phyloP scores from a whole-genome alignment of 148 eudicot species.

The Beta vulgaris region DNA sequence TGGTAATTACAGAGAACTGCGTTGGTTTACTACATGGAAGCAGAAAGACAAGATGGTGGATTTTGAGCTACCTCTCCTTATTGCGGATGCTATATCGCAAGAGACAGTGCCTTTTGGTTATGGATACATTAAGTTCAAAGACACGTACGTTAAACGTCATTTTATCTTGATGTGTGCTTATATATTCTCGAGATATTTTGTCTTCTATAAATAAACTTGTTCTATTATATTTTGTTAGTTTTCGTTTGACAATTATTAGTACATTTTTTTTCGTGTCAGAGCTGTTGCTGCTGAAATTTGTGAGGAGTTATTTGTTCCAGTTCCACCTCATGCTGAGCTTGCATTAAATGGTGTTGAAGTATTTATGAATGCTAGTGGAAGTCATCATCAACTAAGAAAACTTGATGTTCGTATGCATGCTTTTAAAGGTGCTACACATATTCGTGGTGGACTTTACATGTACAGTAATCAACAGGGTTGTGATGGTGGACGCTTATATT shows the following conservation, averaged over 20 bases:
- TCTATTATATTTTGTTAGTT: not conserved
- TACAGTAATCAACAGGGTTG: conserved; percentile 97
- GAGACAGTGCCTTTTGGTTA: conserved; percentile 76
- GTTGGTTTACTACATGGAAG: conserved; percentile 96
- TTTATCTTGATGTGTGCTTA: not conserved
- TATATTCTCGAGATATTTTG: not conserved
- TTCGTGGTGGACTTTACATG: conserved; percentile 96
- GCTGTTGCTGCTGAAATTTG: conserved; percentile 94
- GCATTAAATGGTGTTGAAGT: conserved; percentile 91
- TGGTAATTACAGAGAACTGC: conserved; percentile 90
- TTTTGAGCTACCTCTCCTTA: conserved; percentile 67
- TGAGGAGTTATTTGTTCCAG: conserved; percentile 82
- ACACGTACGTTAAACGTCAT: conserved; percentile 55
- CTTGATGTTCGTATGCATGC: conserved; percentile 90
- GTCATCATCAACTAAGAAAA: conserved; percentile 93
- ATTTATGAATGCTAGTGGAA: conserved; percentile 98
- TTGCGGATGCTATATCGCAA: conserved; percentile 65
- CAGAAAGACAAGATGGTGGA: conserved; percentile 58
- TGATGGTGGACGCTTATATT: conserved; percentile 92
- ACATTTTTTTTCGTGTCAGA: conserved; percentile 40
- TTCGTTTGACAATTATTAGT: conserved; percentile 11
- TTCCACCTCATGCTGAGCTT: conserved; percentile 83
- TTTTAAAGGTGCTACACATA: conserved; percentile 79
- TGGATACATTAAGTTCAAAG: conserved; percentile 74
- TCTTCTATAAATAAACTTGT: not conserved